Base-by-base conservation (phyloP, 441 rosid genomes). In the Adansonia rubrostipa region DNA sequence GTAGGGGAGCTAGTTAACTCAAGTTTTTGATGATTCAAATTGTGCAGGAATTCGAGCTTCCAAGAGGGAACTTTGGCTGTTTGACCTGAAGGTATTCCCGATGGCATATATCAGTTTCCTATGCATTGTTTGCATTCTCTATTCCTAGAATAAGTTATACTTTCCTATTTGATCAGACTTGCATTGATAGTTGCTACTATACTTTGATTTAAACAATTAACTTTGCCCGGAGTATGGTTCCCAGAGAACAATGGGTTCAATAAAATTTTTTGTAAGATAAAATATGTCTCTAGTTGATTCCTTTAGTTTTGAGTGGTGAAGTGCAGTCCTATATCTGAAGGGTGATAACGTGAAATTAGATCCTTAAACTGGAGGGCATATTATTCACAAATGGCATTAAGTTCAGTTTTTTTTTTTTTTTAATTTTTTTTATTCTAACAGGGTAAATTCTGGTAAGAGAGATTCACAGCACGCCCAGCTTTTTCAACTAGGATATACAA, bases 21-120 rank as follows among this genome's bases (percentile, higher is more conserved):
- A 51, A 15, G 22, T 5, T 4, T 71, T 53, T 28, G 24, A 71
- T 71, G 62, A 53, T 15, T 71, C 8, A 71, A 71, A 57, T 53
- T 53, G 45, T n/a, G 42, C 44, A 15, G 62, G 11, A 51, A 51
- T 44, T 9, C 51, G 28, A 66, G 15, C 51, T 13, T 62, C 45
- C 45, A 17, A 40, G 22, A 40, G 48, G 13, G 4, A 64, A 5
- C 19, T 56, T 62, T 24, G 44, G 67, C 17, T 28, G 44, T 13
- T 62, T 13, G 17, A 33, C 33, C 33, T 4, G 5, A 45, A 44
- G 71, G 53, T 33, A 19, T 17, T 66, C 71, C 71, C 9, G 20
- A 44, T 44, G 17, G 57, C 17, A 69, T 69, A 22, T 47, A 69
- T 44, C 24, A 45, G 71, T 66, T 66, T 42, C 14, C 53, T 4